These are phyloP conservation scores for Casuarina glauca DNA, from an alignment of 306 rosid genomes.

Conservation along the genomic window DNA sequence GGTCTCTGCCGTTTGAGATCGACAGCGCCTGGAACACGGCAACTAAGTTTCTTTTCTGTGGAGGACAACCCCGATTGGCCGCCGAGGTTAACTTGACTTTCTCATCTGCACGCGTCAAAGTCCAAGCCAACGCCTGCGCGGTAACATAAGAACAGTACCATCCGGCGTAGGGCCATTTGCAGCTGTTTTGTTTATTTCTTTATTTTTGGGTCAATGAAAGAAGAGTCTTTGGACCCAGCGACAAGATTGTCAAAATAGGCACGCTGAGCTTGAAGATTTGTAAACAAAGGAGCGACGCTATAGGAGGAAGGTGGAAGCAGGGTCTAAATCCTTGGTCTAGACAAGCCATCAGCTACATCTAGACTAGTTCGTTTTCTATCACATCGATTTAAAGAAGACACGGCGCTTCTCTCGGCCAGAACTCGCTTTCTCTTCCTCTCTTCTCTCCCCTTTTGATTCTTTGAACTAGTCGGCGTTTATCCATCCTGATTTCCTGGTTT, in stretches of 20 bases:
- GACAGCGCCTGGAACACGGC: background rate
- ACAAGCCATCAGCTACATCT: background rate
- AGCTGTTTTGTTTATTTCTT: no score
- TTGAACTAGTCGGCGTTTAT: background rate
- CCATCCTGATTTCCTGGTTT: background rate
- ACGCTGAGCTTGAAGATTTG: background rate
- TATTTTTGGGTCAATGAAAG: background rate
- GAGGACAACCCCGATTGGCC: constrained; percentile 7
- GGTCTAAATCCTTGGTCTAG: background rate
- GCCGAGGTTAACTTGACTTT: constrained; percentile 21
- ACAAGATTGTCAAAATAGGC: background rate
- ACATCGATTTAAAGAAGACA: background rate
- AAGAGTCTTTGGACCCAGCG: background rate
- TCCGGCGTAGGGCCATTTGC: no score
- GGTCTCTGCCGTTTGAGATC: background rate
- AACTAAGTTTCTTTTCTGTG: background rate
- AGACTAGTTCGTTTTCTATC: background rate
- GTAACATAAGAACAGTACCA: background rate
- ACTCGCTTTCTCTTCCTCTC: constrained; percentile 1
- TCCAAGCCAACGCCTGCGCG: constrained; percentile 19
- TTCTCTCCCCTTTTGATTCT: background rate
- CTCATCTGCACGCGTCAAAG: constrained; percentile 15
- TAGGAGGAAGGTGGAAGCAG: background rate
- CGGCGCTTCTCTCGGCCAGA: background rate
- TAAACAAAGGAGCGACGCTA: background rate